Conservation (phyloP, 106 monocot genomes). For the Apostasia shenzhenica region DNA sequence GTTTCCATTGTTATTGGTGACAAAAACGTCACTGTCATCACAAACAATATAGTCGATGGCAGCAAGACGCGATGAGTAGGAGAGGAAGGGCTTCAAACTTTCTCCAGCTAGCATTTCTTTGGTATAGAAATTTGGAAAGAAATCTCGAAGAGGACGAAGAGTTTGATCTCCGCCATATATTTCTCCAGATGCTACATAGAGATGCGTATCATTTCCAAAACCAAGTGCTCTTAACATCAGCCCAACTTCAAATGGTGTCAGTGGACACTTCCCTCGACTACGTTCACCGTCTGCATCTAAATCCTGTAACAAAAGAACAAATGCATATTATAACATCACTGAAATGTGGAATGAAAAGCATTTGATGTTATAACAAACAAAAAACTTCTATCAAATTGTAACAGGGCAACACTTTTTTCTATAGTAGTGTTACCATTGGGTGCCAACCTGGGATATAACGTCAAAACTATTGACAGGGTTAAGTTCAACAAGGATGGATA, state of each 20-base stretch:
- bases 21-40: constrained; percentile 89
- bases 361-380: too few species aligned
- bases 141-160: constrained; percentile 55
- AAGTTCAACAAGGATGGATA: too few species aligned
- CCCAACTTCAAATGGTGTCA: constrained; percentile 89
- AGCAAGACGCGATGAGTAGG: constrained; percentile 81
- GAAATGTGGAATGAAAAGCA: too few species aligned
- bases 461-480: too few species aligned
- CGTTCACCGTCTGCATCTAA: constrained; percentile 72
- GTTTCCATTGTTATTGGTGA: constrained; percentile 97
- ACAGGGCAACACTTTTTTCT: too few species aligned
- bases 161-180: constrained; percentile 88
- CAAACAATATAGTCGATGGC: constrained; percentile 92
- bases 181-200: constrained; percentile 93
- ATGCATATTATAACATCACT: too few species aligned
- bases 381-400: too few species aligned
- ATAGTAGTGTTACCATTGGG: too few species aligned
- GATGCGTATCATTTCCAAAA: constrained; percentile 63
- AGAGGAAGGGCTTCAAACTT: constrained; percentile 54
- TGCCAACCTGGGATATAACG: too few species aligned
- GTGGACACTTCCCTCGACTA: constrained; percentile 81
- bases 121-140: constrained; percentile 80
- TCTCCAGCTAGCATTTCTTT: constrained; percentile 70
- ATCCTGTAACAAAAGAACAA: constrained; percentile 39
- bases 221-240: constrained; percentile 85